Conservation (phyloP, 495 filamentous ascomycete genomes). For the Trichoderma reesei region DNA sequence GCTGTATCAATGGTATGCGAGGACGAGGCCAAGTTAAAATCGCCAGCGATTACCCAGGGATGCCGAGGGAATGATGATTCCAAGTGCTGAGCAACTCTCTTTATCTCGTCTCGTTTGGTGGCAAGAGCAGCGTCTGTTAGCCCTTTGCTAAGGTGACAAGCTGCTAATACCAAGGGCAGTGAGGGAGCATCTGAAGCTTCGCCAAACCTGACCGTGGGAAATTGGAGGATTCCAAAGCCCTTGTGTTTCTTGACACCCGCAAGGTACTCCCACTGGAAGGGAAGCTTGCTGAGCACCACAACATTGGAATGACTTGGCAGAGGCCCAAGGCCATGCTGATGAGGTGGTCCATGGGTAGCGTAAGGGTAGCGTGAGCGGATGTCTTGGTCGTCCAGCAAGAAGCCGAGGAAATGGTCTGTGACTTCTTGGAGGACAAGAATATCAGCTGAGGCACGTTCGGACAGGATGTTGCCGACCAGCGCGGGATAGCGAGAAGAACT, state of each 20-base stretch:
- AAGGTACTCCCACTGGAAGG: constrained; percentile 41
- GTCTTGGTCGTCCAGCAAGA: constrained; percentile 32
- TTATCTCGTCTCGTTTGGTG: constrained; percentile 39
- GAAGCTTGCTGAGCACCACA: constrained; percentile 39
- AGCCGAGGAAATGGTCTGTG: constrained; percentile 45
- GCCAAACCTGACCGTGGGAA: constrained; percentile 24
- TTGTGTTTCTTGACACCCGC: constrained; percentile 40
- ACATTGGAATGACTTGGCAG: constrained; percentile 45
- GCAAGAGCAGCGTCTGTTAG: constrained; percentile 43
- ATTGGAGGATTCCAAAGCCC: constrained; percentile 35
- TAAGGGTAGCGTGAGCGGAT: constrained; percentile 41
- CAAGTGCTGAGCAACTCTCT: constrained; percentile 33
- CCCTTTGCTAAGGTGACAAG: constrained; percentile 45
- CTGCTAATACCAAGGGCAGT: constrained; percentile 33
- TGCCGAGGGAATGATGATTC: constrained; percentile 21
- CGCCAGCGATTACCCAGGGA: constrained; percentile 45
- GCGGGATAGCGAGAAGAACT: constrained; percentile 39
- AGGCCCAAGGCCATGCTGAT: constrained; percentile 35
- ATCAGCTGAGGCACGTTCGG: constrained; percentile 26
- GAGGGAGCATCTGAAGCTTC: constrained; percentile 11
- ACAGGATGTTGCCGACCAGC: constrained; percentile 35
- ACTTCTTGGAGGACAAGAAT: constrained; percentile 50
- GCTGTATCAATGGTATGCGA: constrained; percentile 38
- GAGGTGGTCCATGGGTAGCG: constrained; percentile 39
- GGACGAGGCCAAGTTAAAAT: constrained; percentile 49